Conservation (phyloP, 371 early-diverging fungal species). For the Mortierella sp. region DNA sequence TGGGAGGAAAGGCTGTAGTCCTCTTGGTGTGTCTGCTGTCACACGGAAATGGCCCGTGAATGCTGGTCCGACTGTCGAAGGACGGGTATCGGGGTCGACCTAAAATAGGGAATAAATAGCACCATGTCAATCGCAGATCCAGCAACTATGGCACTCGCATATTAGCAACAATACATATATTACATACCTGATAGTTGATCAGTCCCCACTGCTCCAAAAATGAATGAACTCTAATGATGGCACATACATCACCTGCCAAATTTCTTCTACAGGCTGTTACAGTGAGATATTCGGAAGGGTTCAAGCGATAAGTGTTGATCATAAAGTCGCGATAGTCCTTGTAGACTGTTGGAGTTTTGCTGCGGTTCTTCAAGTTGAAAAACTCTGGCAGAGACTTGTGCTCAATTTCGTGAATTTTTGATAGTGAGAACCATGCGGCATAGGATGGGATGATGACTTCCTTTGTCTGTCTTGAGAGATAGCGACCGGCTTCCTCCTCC, state of each 20-base stretch:
- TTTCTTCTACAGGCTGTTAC: slow-evolving; percentile 97
- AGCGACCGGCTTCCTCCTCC: slow-evolving; percentile 81
- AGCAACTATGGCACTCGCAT: neutral
- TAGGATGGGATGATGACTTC: slow-evolving; percentile 87
- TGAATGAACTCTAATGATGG: slow-evolving; percentile 97
- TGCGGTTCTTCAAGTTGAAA: slow-evolving; percentile 90
- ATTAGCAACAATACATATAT: neutral
- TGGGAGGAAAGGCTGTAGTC: slow-evolving; percentile 89
- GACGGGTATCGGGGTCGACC: slow-evolving; percentile 92
- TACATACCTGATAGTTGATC: slow-evolving; percentile 94
- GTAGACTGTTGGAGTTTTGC: slow-evolving; percentile 93
- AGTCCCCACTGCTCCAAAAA: slow-evolving; percentile 99
- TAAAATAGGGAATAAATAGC: slow-evolving; percentile 37
- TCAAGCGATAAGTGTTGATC: slow-evolving; percentile 96
- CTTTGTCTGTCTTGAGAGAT: slow-evolving; percentile 79
- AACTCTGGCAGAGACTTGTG: slow-evolving; percentile 95
- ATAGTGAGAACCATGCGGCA: slow-evolving; percentile 94
- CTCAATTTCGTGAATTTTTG: slow-evolving; percentile 92
- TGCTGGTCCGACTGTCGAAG: slow-evolving; percentile 91
- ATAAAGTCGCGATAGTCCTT: slow-evolving; percentile 98
- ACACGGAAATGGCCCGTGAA: slow-evolving; percentile 97
- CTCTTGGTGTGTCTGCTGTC: slow-evolving; percentile 96
- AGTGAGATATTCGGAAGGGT: slow-evolving; percentile 95
- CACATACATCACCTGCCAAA: slow-evolving; percentile 97
- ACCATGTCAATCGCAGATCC: neutral